Conservation (phyloP, 1,284 basidiomycete genomes). For the Trichosporon sp. region DNA sequence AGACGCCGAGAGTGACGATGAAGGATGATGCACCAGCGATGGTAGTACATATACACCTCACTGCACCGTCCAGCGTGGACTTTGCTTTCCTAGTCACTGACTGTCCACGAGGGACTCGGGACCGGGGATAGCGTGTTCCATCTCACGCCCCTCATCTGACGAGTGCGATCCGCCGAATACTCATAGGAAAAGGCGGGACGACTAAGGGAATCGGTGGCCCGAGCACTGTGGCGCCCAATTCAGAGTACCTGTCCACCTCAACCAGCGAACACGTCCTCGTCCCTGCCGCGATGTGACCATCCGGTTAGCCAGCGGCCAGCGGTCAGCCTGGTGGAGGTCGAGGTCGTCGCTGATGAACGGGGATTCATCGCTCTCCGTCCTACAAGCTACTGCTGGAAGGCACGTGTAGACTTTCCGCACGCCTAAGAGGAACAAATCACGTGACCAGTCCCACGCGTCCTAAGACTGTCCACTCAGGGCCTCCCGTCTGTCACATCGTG, state of each 20-base stretch:
- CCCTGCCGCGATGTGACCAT: not conserved
- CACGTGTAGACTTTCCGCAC: too few species aligned
- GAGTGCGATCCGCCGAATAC: not conserved
- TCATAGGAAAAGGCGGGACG: not conserved
- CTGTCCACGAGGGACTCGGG: too few species aligned
- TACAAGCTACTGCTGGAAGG: too few species aligned
- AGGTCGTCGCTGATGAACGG: too few species aligned
- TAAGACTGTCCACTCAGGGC: not conserved
- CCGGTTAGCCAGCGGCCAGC: too few species aligned
- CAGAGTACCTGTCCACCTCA: not conserved
- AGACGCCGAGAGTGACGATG: too few species aligned
- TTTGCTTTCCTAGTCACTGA: too few species aligned
- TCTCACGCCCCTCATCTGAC: not conserved
- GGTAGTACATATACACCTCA: too few species aligned
- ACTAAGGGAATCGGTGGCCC: not conserved
- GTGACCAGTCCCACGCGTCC: not conserved
- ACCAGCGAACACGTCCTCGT: not conserved
- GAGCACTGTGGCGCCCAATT: not conserved
- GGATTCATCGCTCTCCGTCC: too few species aligned
- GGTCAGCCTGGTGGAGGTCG: not conserved
- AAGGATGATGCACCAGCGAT: too few species aligned
- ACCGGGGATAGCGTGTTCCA: not conserved
- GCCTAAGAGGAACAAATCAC: too few species aligned
- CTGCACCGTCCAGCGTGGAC: too few species aligned
- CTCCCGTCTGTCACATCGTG: not conserved